Evolutionary conservation across 2,329 filamentous ascomycete species (phyloP), one percentile per base, ranked within the genome.

Genomic region (Apiospora aurea): DNA sequence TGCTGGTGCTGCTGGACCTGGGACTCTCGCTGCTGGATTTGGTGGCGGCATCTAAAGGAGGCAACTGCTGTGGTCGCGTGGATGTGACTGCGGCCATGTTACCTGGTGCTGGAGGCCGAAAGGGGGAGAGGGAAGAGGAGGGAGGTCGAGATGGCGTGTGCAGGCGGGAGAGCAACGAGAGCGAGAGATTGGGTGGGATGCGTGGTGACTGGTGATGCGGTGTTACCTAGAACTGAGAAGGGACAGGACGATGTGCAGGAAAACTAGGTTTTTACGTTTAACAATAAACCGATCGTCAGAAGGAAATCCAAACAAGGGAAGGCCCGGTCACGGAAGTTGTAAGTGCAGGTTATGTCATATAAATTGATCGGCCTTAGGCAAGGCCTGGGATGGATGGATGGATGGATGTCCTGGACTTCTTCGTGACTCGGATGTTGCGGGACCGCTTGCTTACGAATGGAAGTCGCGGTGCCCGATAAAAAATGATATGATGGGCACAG

Each of bases 1-100:
- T 57, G 41, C 72, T 73, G 34, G 72, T 72, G 51, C 71, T 72
- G 41, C 72, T 73, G 14, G 72, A 72, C 16, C 72, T 69, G n/a
- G 72, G 71, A 38, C 67, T 70, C 49, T 70, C 64, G 53, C 29
- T 70, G 24, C 41, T 57, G 49, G 69, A 69, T 64, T 18, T 41
- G 57, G 26, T 18, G n/a, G 57, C 26, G 43, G 68, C n/a, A 61
- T 53, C 68, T n/a, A 70, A 16, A 2, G 53, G 11, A 11, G 70
- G 69, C 29, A 72, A 21, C 34, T 61, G 49, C 69, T 73, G 70
- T 34, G 64, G 41, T 34, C 41, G 69, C 41, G 53, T 41, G 18
- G 69, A 34, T 43, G 69, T 70, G 51, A 49, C 69, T 29, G 69
- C 57, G 51, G 69, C 69, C 69, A 70, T 70, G 67, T 38, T 46